A percentile compares a stretch with the other conserved stretches of the same genome.
These are phyloP conservation scores for Ophidiomyces ophidiicola DNA, from an alignment of 2,329 filamentous ascomycete genomes.

Conservation along the genomic window DNA sequence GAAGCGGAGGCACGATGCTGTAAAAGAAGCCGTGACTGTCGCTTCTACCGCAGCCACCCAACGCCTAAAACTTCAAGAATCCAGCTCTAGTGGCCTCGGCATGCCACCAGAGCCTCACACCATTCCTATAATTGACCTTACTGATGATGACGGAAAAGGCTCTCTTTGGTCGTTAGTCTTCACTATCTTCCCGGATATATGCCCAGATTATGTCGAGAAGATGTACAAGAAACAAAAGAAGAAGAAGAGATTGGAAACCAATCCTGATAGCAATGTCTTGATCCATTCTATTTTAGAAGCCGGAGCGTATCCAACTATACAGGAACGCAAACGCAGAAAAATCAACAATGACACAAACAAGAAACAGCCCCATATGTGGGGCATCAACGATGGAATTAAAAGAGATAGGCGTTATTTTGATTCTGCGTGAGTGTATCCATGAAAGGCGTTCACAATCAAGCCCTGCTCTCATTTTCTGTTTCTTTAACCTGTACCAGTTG, in stretches of 20 bases:
- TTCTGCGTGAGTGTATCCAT: slow-evolving; percentile 19
- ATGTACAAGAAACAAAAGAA: slow-evolving; percentile 24
- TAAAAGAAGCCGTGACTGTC: neutral
- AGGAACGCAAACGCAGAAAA: slow-evolving; percentile 29
- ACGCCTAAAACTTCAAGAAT: too few relatives aligned
- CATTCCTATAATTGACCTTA: neutral
- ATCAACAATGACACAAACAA: slow-evolving; percentile 24
- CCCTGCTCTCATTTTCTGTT: too few relatives aligned
- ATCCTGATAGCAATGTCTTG: slow-evolving; percentile 22
- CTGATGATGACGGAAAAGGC: neutral
- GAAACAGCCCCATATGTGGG: slow-evolving; percentile 1
- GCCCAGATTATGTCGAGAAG: slow-evolving; percentile 29
- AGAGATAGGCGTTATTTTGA: slow-evolving; percentile 18
- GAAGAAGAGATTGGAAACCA: neutral
- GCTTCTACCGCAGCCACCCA: neutral
- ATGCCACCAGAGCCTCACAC: too few relatives aligned
- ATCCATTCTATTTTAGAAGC: slow-evolving; percentile 33
- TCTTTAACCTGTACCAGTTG: too few relatives aligned
- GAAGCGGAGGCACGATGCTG: slow-evolving; percentile 6
- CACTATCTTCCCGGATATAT: slow-evolving; percentile 39
- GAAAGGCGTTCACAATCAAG: too few relatives aligned
- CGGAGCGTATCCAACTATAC: slow-evolving; percentile 34
- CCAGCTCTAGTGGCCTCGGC: too few relatives aligned
- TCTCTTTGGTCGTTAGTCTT: slow-evolving; percentile 26
- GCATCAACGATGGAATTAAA: slow-evolving; percentile 18